Base-by-base conservation (phyloP, 2,329 filamentous ascomycete species). In the Diaporthe ampelina region DNA sequence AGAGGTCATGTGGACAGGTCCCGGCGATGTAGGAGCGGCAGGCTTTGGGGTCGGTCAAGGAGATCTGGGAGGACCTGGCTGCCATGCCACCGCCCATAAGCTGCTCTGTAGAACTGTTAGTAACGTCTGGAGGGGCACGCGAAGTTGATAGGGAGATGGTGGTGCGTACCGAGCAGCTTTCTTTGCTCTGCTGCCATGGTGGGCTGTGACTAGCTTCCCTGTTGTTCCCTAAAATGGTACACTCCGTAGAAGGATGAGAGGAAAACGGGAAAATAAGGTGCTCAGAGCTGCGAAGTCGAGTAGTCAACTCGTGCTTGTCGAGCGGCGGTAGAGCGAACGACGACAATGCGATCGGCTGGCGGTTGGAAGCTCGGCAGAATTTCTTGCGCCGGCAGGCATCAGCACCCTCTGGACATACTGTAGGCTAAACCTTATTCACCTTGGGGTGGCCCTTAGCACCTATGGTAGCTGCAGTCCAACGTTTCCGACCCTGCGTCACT, bases 1-100 rank as follows among this genome's bases (percentile, higher is more conserved):
- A 99, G 81, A 99, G 94, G 82, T 99, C 97, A 88, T 98, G 96
- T 0, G 97, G 97, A 83, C 97, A 99, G 74, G 94, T 97, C 79
- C 97, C 97, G 76, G 91, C 95, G 67, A 99, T 90, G 84, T 96
- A 98, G 24, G 95, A 98, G 72, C 95, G 94, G 87, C 97, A 99
- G 79, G 98, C 94, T 85, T 97, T 98, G 71, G 94, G 90, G 84
- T 98, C 97, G 75, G 92, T 97, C 79, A 99, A 93, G 77, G 93
- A 93, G 79, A 98, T 90, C 83, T 97, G 94, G 52, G 94, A 90
- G 78, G 92, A 91, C 86, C 93, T 94, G 65, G 93, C 92, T 74
- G 90, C 88, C 74, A 93, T 89, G 73, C 93, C 92, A 77, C 91
- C 91, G 82, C 94, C 94, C 91, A 97, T 95, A 79, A 97, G 92